phyloP scores from a whole-genome alignment of 2,329 filamentous ascomycete genomes.

The Blastomyces gilchristii region DNA sequence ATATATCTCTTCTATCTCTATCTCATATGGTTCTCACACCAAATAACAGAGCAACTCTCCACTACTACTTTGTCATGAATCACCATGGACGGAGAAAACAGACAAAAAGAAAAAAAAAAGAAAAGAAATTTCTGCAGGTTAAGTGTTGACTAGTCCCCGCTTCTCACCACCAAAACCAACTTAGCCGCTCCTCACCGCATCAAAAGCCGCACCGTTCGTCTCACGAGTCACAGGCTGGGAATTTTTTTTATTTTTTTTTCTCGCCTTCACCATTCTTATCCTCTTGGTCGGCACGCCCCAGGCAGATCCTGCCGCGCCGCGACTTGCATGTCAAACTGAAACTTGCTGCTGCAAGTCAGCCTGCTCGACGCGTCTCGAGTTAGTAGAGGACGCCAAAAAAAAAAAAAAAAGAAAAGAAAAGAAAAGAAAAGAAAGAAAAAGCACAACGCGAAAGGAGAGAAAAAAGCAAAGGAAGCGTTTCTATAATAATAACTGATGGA shows the following conservation, averaged over 20 bases:
- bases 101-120: background rate
- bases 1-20: background rate
- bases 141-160: background rate
- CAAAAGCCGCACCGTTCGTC: background rate
- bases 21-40: background rate
- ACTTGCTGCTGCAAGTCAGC: background rate
- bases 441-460: too few relatives aligned
- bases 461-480: background rate
- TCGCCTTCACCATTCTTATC: background rate
- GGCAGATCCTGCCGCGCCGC: background rate
- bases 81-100: background rate
- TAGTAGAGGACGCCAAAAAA: background rate
- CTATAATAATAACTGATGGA: background rate
- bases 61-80: background rate
- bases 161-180: background rate
- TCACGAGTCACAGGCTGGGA: background rate
- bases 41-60: background rate
- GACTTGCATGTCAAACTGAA: background rate
- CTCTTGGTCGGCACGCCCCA: background rate
- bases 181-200: constrained; percentile 5
- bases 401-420: background rate
- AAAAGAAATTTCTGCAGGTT: background rate
- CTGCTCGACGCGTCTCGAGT: background rate
- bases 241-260: background rate
- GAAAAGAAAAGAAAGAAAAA: background rate